Base-by-base conservation (phyloP, 2,329 filamentous ascomycete species). In the Trichoderma afroharzianum region DNA sequence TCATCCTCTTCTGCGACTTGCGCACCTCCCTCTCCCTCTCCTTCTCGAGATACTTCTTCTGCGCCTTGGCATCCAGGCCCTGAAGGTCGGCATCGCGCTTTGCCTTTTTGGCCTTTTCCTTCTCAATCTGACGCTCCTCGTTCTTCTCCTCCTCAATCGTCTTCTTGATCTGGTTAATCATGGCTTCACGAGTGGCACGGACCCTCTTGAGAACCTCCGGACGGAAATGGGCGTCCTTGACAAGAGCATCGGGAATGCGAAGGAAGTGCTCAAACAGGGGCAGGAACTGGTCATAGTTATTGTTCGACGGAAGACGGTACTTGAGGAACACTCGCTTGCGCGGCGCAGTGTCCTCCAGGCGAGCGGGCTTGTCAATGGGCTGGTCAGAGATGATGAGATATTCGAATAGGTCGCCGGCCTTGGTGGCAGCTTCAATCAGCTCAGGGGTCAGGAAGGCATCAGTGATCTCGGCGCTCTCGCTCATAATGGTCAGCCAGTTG, bases 401-500 rank as follows among this genome's bases (percentile, higher is more conserved):
- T 81, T 98, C 94, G 75, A 97, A 90, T 66, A 74, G 63, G 73
- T 95, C 92, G 33, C 95, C 95, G 6, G 93, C 93, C 67, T 91
- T 83, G 77, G 92, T 88, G 74, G 97, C 86, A 18, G 93, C 94
- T 78, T 92, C 89, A 81, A 94, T 88, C 47, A 99, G 87, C 77
- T 98, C 95, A n/a, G 92, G 88, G 4, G 94, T 97, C 64, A 99
- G 88, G 75, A 99, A 85, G 7, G 90, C 86, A 59, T 98, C 93
- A 14, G 95, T 98, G 77, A 99, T 91, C 83, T 98, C 96, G 72
- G 95, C 94, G 82, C 91, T 97, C 86, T 99, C 96, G 79, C 91
- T 97, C 96, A 99, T 98, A 79, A 98, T 90, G 14, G 94, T 97
- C 70, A 92, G 86, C 95, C 95, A 99, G 74, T 87, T 83, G 39